phyloP scores from a whole-genome alignment of 2,329 filamentous ascomycete genomes.

The Periglandula ipomoeae region DNA sequence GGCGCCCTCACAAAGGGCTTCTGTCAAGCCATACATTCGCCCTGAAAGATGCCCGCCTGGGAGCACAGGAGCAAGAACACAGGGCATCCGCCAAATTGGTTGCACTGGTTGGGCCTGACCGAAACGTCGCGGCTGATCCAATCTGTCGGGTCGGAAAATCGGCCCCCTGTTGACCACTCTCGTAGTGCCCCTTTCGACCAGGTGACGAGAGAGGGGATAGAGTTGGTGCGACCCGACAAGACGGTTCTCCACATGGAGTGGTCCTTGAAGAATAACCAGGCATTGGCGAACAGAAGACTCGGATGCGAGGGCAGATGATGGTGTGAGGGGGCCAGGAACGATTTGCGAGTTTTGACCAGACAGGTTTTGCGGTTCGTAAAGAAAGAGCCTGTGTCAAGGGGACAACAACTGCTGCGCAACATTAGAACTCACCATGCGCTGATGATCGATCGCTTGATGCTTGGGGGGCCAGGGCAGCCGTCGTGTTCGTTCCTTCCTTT shows the following conservation, averaged over 20 bases:
- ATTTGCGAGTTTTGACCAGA: background rate
- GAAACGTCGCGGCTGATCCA: conserved; percentile 9
- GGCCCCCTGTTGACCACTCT: background rate
- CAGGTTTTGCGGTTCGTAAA: background rate
- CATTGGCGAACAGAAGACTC: background rate
- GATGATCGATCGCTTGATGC: background rate
- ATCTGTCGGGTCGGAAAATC: conserved; percentile 9
- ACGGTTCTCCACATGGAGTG: conserved; percentile 8
- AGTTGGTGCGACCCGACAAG: conserved; percentile 7
- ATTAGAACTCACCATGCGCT: background rate
- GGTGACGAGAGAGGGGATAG: background rate
- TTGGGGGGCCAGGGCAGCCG: background rate
- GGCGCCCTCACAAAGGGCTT: background rate
- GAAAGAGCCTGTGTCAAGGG: background rate
- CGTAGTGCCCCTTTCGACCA: conserved; percentile 5
- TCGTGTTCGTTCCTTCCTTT: background rate
- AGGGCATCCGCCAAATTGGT: background rate
- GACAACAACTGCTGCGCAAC: background rate
- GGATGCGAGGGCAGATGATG: background rate
- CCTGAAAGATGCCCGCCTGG: background rate
- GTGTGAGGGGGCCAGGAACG: background rate
- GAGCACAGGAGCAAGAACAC: background rate
- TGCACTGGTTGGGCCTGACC: conserved; percentile 6
- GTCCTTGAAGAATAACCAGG: background rate
- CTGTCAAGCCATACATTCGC: background rate